Percentiles rank a stretch among this genome's conserved stretches.
These are phyloP conservation scores for Globisporangium canariense DNA, from an alignment of 352 stramenopile species.

Conservation along the genomic window DNA sequence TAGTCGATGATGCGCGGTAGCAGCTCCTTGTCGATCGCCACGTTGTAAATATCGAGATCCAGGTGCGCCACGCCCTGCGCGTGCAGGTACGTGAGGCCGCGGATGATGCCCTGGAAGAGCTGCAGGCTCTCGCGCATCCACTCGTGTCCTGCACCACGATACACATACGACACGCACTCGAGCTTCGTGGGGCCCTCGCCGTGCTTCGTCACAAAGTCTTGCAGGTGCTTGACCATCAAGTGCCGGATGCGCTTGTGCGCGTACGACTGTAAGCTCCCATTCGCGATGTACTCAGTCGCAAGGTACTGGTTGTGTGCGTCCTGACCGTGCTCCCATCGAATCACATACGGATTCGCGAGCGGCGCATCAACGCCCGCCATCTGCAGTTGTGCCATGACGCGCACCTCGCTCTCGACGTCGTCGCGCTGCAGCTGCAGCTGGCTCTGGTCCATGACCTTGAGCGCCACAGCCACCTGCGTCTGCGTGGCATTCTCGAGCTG, in stretches of 20 bases:
- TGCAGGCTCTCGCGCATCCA: conserved; percentile 75
- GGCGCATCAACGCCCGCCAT: conserved; percentile 70
- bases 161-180: conserved; percentile 80
- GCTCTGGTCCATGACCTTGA: conserved; percentile 79
- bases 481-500: conserved; percentile 39
- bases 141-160: conserved; percentile 61
- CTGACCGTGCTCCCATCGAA: conserved; percentile 74
- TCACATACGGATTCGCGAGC: conserved; percentile 63
- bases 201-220: conserved; percentile 60
- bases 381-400: conserved; percentile 78
- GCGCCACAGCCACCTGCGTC: conserved; percentile 54
- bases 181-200: conserved; percentile 62
- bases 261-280: conserved; percentile 71
- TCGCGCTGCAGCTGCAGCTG: conserved; percentile 72
- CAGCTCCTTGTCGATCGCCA: conserved; percentile 59
- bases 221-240: conserved; percentile 67
- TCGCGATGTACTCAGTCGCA: conserved; percentile 77
- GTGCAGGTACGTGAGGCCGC: conserved; percentile 77
- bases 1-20: conserved; percentile 75
- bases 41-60: conserved; percentile 85
- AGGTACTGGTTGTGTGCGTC: conserved; percentile 80
- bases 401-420: conserved; percentile 79
- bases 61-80: conserved; percentile 74
- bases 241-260: conserved; percentile 67
- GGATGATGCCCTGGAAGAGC: conserved; percentile 63